These are phyloP conservation scores for Epichloe scottii DNA, from an alignment of 2,329 filamentous ascomycete species.

Conservation along the genomic window DNA sequence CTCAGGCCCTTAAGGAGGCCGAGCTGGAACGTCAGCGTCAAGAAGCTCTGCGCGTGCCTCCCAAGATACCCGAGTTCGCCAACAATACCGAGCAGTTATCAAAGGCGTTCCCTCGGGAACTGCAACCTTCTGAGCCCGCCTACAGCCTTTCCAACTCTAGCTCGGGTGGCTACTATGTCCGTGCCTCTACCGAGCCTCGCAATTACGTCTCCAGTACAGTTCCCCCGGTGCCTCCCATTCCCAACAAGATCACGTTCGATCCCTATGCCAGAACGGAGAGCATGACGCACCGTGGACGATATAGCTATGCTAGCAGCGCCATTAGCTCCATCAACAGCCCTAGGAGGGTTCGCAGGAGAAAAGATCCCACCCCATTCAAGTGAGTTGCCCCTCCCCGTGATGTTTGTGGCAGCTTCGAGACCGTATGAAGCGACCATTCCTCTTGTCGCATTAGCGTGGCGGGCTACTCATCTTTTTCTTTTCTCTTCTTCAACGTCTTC, in stretches of 20 bases:
- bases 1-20: conserved; percentile 38
- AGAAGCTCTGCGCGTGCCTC: conserved; percentile 32
- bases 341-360: conserved; percentile 79
- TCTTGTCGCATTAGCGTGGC: background rate
- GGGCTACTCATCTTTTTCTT: background rate
- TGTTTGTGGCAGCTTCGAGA: background rate
- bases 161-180: background rate
- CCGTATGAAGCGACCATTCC: background rate
- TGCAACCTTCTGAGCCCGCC: conserved; percentile 45
- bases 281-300: conserved; percentile 92
- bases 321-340: conserved; percentile 89
- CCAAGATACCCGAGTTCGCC: conserved; percentile 40
- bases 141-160: conserved; percentile 42
- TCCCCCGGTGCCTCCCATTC: conserved; percentile 44
- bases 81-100: conserved; percentile 33
- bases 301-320: conserved; percentile 89
- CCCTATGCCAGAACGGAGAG: conserved; percentile 78
- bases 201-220: conserved; percentile 28
- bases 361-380: conserved; percentile 98
- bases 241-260: conserved; percentile 48
- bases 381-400: conserved; percentile 40
- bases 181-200: conserved; percentile 28
- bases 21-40: conserved; percentile 40
- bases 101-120: conserved; percentile 37
- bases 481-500: background rate